phyloP scores from a whole-genome alignment of 2,329 filamentous ascomycete species.

The Hypoxylon sp. region DNA sequence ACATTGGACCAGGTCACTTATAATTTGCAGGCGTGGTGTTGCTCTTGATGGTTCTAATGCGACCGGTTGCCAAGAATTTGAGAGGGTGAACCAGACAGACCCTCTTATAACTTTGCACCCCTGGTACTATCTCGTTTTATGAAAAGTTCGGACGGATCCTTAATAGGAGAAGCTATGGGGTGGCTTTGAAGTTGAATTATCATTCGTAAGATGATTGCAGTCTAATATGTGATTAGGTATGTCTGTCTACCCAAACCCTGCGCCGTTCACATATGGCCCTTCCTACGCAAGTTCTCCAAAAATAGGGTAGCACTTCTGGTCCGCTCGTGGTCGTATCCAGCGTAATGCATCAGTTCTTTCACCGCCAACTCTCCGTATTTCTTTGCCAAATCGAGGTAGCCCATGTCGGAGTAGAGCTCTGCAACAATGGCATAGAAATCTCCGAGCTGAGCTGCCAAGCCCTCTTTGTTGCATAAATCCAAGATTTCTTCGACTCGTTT shows the following conservation, averaged over 20 bases:
- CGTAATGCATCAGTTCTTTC: conserved; percentile 44
- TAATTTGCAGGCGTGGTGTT: conserved; percentile 9
- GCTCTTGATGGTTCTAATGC: background rate
- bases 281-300: conserved; percentile 26
- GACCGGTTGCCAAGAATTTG: conserved; percentile 13
- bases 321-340: conserved; percentile 47
- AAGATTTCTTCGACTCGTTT: conserved; percentile 43
- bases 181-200: background rate
- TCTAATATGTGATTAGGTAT: background rate
- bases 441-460: conserved; percentile 47
- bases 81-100: conserved; percentile 5
- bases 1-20: background rate
- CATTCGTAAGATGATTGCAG: background rate
- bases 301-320: conserved; percentile 37
- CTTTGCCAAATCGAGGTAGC: conserved; percentile 41
- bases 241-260: background rate
- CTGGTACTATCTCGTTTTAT: background rate
- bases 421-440: conserved; percentile 48
- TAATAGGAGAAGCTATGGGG: conserved; percentile 1
- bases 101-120: conserved; percentile 6
- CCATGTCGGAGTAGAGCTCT: conserved; percentile 43
- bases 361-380: conserved; percentile 44
- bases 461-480: conserved; percentile 44
- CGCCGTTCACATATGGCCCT: background rate
- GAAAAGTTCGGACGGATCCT: background rate